A percentile compares a stretch with the other conserved stretches of the same genome.
Evolutionary conservation across 495 filamentous ascomycete species (phyloP).

Genomic region (Daldinia caldariorum): DNA sequence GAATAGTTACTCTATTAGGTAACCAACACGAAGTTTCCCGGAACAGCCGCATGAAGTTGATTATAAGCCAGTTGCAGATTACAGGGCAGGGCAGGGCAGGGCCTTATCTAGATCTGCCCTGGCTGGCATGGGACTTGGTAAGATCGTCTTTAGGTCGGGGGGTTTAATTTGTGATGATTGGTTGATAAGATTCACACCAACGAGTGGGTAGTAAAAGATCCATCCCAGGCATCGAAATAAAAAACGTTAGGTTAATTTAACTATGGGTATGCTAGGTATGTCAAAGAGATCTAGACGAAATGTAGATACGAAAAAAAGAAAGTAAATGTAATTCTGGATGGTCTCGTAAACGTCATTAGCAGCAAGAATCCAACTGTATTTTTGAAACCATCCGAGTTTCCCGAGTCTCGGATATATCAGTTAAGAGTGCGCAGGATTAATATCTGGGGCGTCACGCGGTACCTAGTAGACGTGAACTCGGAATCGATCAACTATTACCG

Average conservation of each 20-base stretch:
- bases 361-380: neutral
- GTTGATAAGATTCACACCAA: neutral
- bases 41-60: neutral
- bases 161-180: conserved; percentile 13
- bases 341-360: neutral
- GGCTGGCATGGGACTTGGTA: conserved; percentile 2
- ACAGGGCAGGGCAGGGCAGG: no score
- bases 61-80: neutral
- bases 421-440: neutral
- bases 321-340: neutral
- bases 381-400: neutral
- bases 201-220: conserved; percentile 29
- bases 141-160: conserved; percentile 19
- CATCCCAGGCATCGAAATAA: conserved; percentile 39
- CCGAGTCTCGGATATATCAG: conserved; percentile 8
- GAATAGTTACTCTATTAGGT: conserved; percentile 13
- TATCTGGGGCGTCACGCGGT: neutral
- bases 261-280: neutral
- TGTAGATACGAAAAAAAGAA: neutral
- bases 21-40: conserved; percentile 14
- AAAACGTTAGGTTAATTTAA: neutral
- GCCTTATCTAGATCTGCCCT: neutral
- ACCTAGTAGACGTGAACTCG: neutral
- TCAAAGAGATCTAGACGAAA: neutral
- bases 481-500: conserved; percentile 10